Conservation (phyloP, 805 yeast genomes). For the Yamadazyma laniorum region DNA sequence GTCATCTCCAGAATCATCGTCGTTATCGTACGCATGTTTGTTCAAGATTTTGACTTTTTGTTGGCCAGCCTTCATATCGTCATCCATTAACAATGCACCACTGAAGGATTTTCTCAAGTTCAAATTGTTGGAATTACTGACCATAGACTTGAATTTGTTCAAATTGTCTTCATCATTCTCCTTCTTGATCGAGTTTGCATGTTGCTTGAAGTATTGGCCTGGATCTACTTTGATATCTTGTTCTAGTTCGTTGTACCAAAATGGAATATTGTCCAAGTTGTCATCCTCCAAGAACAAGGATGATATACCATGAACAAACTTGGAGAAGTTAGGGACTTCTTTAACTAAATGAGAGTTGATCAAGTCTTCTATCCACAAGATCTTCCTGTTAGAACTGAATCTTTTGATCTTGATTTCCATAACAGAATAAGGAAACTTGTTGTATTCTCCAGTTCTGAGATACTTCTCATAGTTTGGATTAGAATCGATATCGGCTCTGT, state of each 20-base stretch:
- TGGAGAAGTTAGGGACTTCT: constrained; percentile 91
- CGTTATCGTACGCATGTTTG: constrained; percentile 7
- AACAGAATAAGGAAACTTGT: constrained; percentile 81
- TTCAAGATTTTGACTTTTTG: neutral
- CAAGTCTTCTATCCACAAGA: constrained; percentile 83
- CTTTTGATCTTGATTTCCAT: constrained; percentile 73
- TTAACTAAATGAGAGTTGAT: constrained; percentile 81
- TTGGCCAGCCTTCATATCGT: constrained; percentile 46
- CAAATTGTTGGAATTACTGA: constrained; percentile 26
- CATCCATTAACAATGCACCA: constrained; percentile 42
- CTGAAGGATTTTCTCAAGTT: constrained; percentile 41
- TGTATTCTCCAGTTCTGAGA: constrained; percentile 80
- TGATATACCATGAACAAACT: constrained; percentile 91
- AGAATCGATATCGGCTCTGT: constrained; percentile 85
- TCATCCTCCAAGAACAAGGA: constrained; percentile 87
- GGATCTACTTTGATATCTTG: constrained; percentile 72
- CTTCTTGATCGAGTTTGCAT: constrained; percentile 47
- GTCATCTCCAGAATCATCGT: constrained; percentile 14
- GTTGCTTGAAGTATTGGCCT: constrained; percentile 60
- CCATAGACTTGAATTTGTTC: constrained; percentile 41
- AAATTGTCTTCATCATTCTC: constrained; percentile 45
- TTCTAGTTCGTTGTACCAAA: constrained; percentile 90
- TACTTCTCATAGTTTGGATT: constrained; percentile 65
- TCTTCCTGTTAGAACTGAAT: constrained; percentile 40
- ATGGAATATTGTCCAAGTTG: constrained; percentile 83